phyloP scores from a whole-genome alignment of 1,139 yeast species.

The Yamadazyma trypodendri region DNA sequence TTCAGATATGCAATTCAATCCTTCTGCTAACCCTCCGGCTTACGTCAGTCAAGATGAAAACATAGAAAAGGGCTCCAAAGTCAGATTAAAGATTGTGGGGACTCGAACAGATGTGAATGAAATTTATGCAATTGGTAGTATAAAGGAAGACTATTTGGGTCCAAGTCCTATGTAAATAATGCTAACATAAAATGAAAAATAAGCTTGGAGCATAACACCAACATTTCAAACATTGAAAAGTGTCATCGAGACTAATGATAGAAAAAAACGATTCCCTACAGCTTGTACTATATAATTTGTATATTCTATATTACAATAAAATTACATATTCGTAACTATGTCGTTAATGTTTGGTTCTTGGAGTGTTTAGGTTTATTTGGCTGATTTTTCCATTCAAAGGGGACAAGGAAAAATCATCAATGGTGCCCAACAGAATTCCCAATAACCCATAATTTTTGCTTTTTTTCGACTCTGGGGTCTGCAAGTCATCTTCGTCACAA shows the following conservation, averaged over 20 bases:
- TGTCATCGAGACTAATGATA: too few species aligned
- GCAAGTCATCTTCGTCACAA: conserved; percentile 3
- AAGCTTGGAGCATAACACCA: neutral
- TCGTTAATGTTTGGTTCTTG: neutral
- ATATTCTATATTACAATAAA: conserved; percentile 9
- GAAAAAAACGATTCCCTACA: neutral
- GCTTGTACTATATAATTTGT: conserved; percentile 8
- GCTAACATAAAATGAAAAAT: neutral
- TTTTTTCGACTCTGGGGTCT: conserved; percentile 10
- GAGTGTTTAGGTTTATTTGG: conserved; percentile 13
- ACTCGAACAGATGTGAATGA: conserved; percentile 97
- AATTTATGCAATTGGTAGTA: conserved; percentile 95
- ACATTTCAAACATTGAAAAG: too few species aligned
- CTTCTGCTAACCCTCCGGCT: conserved; percentile 98
- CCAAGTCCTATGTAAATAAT: conserved; percentile 45
- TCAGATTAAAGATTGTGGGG: conserved; percentile 93
- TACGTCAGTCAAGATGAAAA: conserved; percentile 94
- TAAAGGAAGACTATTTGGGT: conserved; percentile 95
- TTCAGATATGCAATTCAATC: conserved; percentile 88
- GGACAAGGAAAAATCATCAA: conserved; percentile 10
- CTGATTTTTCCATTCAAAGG: conserved; percentile 18
- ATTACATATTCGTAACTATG: neutral
- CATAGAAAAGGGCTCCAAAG: conserved; percentile 90
- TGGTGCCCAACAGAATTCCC: conserved; percentile 11
- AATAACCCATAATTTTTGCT: conserved; percentile 13